Percentiles rank a stretch among this genome's conserved stretches.
phyloP scores from a whole-genome alignment of 1,139 yeast species.

The Geotrichum candidum region DNA sequence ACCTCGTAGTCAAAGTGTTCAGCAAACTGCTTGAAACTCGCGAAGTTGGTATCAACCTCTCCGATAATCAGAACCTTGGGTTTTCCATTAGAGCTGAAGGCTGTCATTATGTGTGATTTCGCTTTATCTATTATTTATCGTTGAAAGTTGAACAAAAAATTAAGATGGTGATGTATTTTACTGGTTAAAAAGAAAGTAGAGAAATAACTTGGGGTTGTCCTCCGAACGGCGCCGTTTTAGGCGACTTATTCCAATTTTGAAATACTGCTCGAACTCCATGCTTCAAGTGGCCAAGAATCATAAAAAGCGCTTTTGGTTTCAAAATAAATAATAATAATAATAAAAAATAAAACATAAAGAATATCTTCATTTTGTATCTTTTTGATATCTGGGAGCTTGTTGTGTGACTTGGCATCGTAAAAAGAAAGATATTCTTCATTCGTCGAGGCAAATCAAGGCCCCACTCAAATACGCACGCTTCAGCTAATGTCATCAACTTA shows the following conservation, averaged over 20 bases:
- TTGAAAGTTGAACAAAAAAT: background rate
- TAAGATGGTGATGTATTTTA: background rate
- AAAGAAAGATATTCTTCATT: no score
- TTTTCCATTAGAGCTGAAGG: background rate
- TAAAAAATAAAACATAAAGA: no score
- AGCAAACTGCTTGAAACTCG: slow-evolving; percentile 5
- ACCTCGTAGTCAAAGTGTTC: slow-evolving; percentile 13
- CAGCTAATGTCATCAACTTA: no score
- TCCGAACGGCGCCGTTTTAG: background rate
- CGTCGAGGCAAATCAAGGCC: no score
- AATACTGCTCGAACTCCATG: no score
- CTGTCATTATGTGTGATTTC: background rate
- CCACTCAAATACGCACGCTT: no score
- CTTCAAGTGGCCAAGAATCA: no score
- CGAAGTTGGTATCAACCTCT: slow-evolving; percentile 6
- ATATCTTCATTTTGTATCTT: no score
- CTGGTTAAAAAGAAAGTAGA: background rate
- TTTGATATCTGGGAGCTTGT: no score
- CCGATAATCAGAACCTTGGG: slow-evolving; percentile 15
- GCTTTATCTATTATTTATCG: background rate
- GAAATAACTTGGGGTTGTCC: background rate
- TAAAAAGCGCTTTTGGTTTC: no score
- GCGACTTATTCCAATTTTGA: background rate
- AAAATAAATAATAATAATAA: no score
- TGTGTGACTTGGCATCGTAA: no score